These are phyloP conservation scores for Sugiyamaella chiloensis DNA, from an alignment of 805 yeast genomes.

Conservation along the genomic window DNA sequence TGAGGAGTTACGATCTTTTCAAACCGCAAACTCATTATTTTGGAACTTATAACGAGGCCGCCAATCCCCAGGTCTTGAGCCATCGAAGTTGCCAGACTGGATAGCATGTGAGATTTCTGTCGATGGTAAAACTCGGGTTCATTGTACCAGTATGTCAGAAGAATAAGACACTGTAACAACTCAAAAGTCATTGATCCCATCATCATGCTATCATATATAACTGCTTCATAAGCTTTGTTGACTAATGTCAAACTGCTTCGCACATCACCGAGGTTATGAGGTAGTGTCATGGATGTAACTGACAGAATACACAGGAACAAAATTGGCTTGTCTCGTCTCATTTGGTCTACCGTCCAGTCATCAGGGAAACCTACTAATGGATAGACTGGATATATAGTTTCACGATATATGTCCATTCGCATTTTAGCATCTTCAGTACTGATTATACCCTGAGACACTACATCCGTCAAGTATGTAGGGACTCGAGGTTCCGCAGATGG, in stretches of 20 bases:
- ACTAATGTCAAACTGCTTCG: constrained; percentile 22
- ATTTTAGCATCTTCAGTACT: constrained; percentile 55
- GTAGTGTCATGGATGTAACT: constrained; percentile 43
- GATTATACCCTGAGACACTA: constrained; percentile 56
- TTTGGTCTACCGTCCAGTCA: constrained; percentile 42
- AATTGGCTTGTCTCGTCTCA: constrained; percentile 54
- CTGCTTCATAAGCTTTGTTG: constrained; percentile 30
- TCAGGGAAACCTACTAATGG: constrained; percentile 59
- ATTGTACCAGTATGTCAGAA: constrained; percentile 76
- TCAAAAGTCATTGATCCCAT: constrained; percentile 70
- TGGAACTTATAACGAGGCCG: constrained; percentile 39
- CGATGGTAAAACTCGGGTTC: constrained; percentile 79
- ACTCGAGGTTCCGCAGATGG: constrained; percentile 10
- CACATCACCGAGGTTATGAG: constrained; percentile 3
- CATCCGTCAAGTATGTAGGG: constrained; percentile 26
- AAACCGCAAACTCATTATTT: constrained; percentile 21
- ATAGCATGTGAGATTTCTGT: constrained; percentile 70
- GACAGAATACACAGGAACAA: constrained; percentile 65
- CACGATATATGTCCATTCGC: constrained; percentile 51
- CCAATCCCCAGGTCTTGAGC: constrained; percentile 75
- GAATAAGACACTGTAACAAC: constrained; percentile 56
- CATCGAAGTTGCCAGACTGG: constrained; percentile 60
- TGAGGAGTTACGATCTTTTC: constrained; percentile 34
- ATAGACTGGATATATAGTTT: constrained; percentile 43
- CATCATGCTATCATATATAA: constrained; percentile 55